Conservation (phyloP, 257 asterid genomes). For the Primulina eburnea region DNA sequence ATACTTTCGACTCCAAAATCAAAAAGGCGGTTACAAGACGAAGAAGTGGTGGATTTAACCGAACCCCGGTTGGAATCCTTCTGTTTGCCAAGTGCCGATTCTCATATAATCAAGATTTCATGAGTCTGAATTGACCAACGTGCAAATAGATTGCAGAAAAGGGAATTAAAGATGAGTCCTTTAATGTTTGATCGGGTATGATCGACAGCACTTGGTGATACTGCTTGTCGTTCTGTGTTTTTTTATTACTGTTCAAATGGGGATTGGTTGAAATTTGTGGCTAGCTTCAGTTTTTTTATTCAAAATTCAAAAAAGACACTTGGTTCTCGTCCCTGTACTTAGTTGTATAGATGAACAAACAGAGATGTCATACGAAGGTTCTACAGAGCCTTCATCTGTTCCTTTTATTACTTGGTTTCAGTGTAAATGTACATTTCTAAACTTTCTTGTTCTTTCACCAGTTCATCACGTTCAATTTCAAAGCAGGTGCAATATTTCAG, state of each 20-base stretch:
- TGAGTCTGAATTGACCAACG: background rate
- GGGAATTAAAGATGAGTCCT: background rate
- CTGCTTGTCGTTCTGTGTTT: background rate
- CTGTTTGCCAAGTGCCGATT: conserved; percentile 39
- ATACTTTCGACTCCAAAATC: conserved; percentile 37
- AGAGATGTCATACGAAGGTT: background rate
- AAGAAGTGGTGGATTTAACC: conserved; percentile 71
- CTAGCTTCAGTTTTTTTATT: background rate
- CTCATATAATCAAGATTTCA: conserved; percentile 29
- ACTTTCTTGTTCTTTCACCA: too few relatives aligned
- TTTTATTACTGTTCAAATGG: background rate
- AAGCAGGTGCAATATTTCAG: too few relatives aligned
- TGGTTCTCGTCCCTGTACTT: background rate
- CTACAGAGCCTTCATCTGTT: background rate
- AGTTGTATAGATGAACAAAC: background rate
- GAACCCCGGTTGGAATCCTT: conserved; percentile 82
- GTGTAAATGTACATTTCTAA: too few relatives aligned
- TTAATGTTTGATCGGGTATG: background rate
- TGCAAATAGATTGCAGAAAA: background rate
- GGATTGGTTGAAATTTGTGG: background rate
- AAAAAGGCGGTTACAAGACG: conserved; percentile 42
- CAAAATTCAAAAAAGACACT: background rate
- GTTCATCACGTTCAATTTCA: too few relatives aligned
- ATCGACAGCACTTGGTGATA: background rate
- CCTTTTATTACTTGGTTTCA: background rate